Base-by-base conservation (phyloP, 148 eudicot genomes). In the Chenopodium berlandieri region DNA sequence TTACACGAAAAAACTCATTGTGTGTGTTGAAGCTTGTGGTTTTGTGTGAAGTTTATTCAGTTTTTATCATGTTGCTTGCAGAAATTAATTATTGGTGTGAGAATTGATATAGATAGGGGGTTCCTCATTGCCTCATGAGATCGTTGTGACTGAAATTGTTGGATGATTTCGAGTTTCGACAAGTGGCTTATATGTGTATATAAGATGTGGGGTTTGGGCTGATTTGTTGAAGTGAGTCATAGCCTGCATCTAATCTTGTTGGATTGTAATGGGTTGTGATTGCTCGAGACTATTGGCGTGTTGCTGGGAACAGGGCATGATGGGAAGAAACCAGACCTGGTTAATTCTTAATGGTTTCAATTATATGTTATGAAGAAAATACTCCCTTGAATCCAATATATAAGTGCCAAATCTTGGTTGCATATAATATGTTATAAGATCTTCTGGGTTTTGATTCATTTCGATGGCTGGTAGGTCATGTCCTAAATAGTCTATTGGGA, bases 201-300 rank as follows among this genome's bases (percentile, higher is more conserved):
- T 54, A 70, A 44, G 54, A 70, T 47, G 46, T 54, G 52, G 30
- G 54, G 67, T 72, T 79, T 48, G 20, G 27, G 74, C 78, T 67
- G 44, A 84, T 79, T 48, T 71, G 23, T 82, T 69, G 77, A 82
- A 82, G 73, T 16, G 44, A 48, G 46, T 70, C 22, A 23, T 76
- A 84, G 80, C 14, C 80, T 66, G 79, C 50, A 60, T 64, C 54
- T 27, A 27, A 80, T 80, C 75, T 80, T 62, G 82, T 81, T 75
- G 64, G 75, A 54, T 78, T 80, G 75, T 67, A 80, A 95, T 93
- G 97, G 98, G 98, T 50, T 85, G 92, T 80, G 76, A 66, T 27
- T 87, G 86, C 83, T 93, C 97, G 32, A 93, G 79, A 82, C 50
- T 89, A 62, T 68, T 83, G 69, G 72, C 86, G 2, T 93, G 95